Percentiles rank a stretch among this genome's conserved stretches.
These are phyloP conservation scores for Phytophthora pini DNA, from an alignment of 352 stramenopile species.

Conservation along the genomic window DNA sequence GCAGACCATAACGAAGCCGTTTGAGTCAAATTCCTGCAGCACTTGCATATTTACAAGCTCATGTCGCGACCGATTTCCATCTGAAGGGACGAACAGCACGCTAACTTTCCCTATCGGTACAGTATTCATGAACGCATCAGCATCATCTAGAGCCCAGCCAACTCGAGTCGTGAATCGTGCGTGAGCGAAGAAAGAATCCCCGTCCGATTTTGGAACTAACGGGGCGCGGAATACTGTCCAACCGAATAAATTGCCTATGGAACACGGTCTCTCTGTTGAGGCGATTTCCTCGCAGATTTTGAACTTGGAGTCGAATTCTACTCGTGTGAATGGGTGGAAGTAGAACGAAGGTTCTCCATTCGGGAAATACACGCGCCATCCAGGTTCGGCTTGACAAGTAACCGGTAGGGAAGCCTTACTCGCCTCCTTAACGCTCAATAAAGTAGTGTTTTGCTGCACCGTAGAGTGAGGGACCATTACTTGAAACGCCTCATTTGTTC, in stretches of 20 bases:
- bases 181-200: background rate
- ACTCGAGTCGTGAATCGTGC: background rate
- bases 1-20: background rate
- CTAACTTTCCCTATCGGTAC: background rate
- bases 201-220: background rate
- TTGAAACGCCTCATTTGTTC: background rate
- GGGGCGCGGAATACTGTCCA: background rate
- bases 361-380: slow-evolving; percentile 17
- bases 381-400: background rate
- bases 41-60: slow-evolving; percentile 3
- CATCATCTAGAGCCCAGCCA: background rate
- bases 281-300: background rate
- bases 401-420: background rate
- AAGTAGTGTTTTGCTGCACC: background rate
- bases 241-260: background rate
- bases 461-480: background rate
- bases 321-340: slow-evolving; percentile 25
- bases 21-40: background rate
- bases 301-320: slow-evolving; percentile 15
- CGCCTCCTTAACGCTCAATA: background rate
- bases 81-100: background rate
- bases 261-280: background rate
- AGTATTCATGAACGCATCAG: background rate
- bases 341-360: slow-evolving; percentile 31
- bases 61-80: background rate